Evolutionary conservation across 306 rosid species (phyloP), one percentile per base, ranked within the genome.

Genomic region (Gillenia trifoliata): DNA sequence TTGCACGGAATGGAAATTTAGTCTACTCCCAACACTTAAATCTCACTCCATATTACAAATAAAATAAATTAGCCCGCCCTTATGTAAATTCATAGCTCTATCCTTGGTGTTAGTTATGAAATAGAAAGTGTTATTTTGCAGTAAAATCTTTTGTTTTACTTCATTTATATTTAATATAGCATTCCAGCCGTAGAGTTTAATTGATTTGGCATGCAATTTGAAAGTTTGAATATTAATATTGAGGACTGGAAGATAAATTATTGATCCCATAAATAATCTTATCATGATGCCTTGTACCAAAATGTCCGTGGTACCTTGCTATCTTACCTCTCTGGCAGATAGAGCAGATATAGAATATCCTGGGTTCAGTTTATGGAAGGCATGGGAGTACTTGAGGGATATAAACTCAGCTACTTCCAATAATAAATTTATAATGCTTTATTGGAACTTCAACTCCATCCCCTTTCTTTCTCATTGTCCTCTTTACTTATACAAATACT

Each of bases 291-390:
- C 64, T 38, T 57, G 75, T 38, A 72, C 16, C 25, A 30, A 22
- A 57, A 28, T n/a, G 65, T 72, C 41, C 75, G 31, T 57, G 55
- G 75, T 57, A 72, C 75, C 75, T 38, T 26, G 25, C 66, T 72
- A 72, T 65, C 75, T 36, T 26, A 54, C 66, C 66, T 38, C 55
- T 20, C 68, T 19, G 26, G 23, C 45, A 64, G 23, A 20, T 20
- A 3, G 23, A 16, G 12, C 4, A 30, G 8, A 62, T 29, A 49
- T 20, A 20, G 47, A 70, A 70, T 12, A 52, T 52, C 15, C 11
- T 33, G 20, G 65, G 47, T 54, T 54, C 75, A 33, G 41, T 45
- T 45, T 13, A 12, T 23, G 25, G 9, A 55, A 36, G 65, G 65
- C 25, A 36, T 55, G 33, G 20, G 9, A 25, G 64, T 26, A 26